phyloP scores from a whole-genome alignment of 2,329 filamentous ascomycete species.

The Diaporthe vaccinii region DNA sequence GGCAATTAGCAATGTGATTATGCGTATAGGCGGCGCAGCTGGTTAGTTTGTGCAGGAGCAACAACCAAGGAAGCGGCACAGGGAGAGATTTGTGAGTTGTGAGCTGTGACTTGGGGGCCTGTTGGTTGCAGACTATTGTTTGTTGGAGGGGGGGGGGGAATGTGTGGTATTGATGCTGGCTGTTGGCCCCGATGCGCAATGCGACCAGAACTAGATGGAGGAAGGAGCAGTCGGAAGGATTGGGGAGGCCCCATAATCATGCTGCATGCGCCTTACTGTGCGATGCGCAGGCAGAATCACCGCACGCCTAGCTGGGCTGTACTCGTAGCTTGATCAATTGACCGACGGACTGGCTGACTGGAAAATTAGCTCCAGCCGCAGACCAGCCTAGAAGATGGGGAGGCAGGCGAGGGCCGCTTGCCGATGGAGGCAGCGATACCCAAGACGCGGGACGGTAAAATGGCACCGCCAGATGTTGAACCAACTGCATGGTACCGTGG shows the following conservation, averaged over 20 bases:
- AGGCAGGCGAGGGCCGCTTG: neutral
- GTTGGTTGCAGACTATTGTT: conserved; percentile 7
- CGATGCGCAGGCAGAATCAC: conserved; percentile 3
- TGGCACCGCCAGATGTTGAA: conserved; percentile 1
- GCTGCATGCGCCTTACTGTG: conserved; percentile 2
- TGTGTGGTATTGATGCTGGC: neutral
- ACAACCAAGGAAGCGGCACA: conserved; percentile 2
- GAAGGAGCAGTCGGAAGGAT: conserved; percentile 19
- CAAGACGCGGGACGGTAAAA: neutral
- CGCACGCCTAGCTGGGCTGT: neutral
- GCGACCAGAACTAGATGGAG: neutral
- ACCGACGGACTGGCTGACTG: neutral
- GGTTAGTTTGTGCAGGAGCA: neutral
- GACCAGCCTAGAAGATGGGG: neutral
- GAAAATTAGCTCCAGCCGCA: conserved; percentile 4
- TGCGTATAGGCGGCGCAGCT: conserved; percentile 9
- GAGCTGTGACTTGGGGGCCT: neutral
- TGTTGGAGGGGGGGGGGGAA: neutral
- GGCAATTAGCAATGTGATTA: conserved; percentile 1
- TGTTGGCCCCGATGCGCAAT: conserved; percentile 8
- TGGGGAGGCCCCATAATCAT: conserved; percentile 1
- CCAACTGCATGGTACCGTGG: conserved; percentile 14
- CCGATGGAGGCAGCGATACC: neutral
- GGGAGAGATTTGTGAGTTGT: neutral
- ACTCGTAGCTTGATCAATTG: neutral